phyloP scores from a whole-genome alignment of 2,329 filamentous ascomycete genomes.

The Claviceps digitariae region DNA sequence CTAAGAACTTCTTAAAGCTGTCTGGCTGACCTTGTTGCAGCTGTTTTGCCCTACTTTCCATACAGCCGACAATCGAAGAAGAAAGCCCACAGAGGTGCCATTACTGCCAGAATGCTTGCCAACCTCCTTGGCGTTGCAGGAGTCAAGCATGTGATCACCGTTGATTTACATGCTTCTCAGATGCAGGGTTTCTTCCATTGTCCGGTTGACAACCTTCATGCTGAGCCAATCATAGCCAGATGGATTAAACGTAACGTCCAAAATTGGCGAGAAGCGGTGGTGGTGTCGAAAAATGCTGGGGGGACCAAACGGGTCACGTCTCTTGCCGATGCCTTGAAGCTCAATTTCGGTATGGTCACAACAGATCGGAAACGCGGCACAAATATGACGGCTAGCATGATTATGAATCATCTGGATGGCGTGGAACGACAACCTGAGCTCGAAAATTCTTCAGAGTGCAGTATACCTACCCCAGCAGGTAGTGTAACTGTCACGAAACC shows the following conservation, averaged over 20 bases:
- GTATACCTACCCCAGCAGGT: conserved; percentile 9
- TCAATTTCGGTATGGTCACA: conserved; percentile 95
- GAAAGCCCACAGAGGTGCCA: conserved; percentile 91
- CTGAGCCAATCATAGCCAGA: conserved; percentile 84
- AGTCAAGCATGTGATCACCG: conserved; percentile 93
- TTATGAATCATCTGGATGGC: conserved; percentile 55
- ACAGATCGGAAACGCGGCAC: conserved; percentile 60
- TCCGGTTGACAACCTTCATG: conserved; percentile 92
- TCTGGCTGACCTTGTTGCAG: conserved; percentile 27
- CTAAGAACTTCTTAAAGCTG: neutral
- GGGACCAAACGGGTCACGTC: conserved; percentile 96
- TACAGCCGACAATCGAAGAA: conserved; percentile 99
- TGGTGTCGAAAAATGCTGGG: conserved; percentile 95
- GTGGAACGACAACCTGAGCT: conserved; percentile 33
- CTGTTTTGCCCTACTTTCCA: conserved; percentile 90
- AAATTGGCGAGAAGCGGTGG: conserved; percentile 81
- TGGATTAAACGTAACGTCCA: conserved; percentile 88
- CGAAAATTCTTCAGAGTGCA: conserved; percentile 17
- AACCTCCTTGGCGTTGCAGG: conserved; percentile 89
- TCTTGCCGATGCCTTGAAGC: conserved; percentile 84
- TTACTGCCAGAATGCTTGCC: conserved; percentile 92
- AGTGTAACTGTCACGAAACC: conserved; percentile 11
- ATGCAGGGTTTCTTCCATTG: conserved; percentile 99
- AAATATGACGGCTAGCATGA: conserved; percentile 66
- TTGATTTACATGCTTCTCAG: conserved; percentile 93